Conservation (phyloP, 352 stramenopile species). For the Globisporangium rhizosaccharum region DNA sequence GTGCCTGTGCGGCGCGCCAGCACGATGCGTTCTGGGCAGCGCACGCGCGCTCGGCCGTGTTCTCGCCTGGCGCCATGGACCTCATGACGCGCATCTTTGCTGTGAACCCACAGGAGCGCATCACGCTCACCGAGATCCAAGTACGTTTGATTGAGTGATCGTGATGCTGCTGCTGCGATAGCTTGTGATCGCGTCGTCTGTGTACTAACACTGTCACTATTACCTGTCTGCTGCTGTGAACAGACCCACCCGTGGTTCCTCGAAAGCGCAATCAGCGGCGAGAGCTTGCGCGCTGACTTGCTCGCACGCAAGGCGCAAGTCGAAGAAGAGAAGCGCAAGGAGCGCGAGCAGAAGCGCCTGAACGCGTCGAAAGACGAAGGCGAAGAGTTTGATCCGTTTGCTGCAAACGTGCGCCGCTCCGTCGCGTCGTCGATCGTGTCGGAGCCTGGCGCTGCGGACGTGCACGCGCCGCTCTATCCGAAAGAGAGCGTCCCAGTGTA, state of each 20-base stretch:
- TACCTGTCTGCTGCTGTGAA: not conserved
- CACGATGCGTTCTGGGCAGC: conserved; percentile 80
- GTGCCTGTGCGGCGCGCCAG: conserved; percentile 59
- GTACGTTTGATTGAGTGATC: conserved; percentile 8
- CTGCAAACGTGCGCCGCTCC: conserved; percentile 33
- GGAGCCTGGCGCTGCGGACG: conserved; percentile 21
- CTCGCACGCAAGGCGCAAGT: conserved; percentile 49
- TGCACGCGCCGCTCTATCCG: conserved; percentile 46
- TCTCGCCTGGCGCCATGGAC: conserved; percentile 66
- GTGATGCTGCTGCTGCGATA: not conserved
- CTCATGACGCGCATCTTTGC: conserved; percentile 70
- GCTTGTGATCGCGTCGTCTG: too few relatives aligned
- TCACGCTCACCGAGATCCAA: conserved; percentile 78
- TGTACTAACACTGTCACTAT: conserved; percentile 1
- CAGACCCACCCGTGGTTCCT: conserved; percentile 64
- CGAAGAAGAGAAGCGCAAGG: conserved; percentile 22
- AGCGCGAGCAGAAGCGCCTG: conserved; percentile 21
- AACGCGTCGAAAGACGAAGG: conserved; percentile 33
- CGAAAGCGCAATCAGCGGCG: conserved; percentile 29
- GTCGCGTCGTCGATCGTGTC: conserved; percentile 32
- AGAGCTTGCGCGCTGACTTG: conserved; percentile 48
- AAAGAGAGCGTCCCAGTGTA: conserved; percentile 57
- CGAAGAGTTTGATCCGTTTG: conserved; percentile 68
- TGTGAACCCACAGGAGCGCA: conserved; percentile 63
- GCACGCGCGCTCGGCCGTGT: conserved; percentile 61